Evolutionary conservation across 176 grass and related monocot genomes (phyloP), one percentile per base, ranked within the genome.

Genomic region (Oryza australiensis): DNA sequence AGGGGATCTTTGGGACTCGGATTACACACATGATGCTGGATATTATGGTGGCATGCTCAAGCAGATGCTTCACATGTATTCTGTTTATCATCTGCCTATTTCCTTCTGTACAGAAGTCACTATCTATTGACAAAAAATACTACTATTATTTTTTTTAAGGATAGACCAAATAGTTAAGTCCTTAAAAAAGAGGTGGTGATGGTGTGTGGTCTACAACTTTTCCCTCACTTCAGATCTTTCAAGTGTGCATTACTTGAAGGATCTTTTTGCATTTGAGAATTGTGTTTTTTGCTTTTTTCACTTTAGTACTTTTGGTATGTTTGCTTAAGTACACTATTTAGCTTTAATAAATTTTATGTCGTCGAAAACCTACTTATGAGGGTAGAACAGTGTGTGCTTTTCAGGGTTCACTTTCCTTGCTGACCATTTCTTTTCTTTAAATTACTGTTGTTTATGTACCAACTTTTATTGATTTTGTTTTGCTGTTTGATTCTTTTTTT

Each of bases 241-340:
- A 22, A 20, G 20, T 1, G 2, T 55, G 51, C 18, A 53, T 53
- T 53, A 55, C 48, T 53, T 53, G 16, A 22, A 55, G 6, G 5
- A 55, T 55, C 51, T 3, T 60, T 60, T 24, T 24, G 13, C 22
- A 55, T 55, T 8, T 55, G 49, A 55, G 49, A 6, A 22, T 55
- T 40, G 30, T 32, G 7, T 55, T 8, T 53, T 22, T 22, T 55
- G 16, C 18, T 9, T 60, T 51, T 1, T 60, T n/a, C 2, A 10
- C 16, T 55, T 60, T 24, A 60, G n/a, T 23, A 23, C n/a, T 23
- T n/a, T 24, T 24, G 20, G 55, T 60, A 24, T 60, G 9, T 24
- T 60, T 10, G n/a, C 55, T 24, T 32, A 60, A 59, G 34, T 3
- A 32, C 53, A 77, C 23, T 76, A 72, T 70, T 84, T 55, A 66